Base-by-base conservation (phyloP, 768 basidiomycete genomes). In the Lactarius akahatsu region DNA sequence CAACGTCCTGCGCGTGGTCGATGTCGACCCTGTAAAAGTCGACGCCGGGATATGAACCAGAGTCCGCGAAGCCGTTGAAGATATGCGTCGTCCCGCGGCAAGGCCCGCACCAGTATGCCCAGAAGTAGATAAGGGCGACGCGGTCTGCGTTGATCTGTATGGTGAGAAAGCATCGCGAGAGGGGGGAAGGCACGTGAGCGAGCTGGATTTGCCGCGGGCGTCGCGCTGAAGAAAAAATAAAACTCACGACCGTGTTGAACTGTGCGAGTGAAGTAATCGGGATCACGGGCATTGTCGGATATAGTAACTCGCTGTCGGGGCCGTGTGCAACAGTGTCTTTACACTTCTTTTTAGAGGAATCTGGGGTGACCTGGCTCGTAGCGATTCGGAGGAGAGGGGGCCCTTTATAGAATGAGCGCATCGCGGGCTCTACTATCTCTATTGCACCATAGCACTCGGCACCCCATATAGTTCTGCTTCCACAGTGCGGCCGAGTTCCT, bases 31-130 rank as follows among this genome's bases (percentile, higher is more conserved):
- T 63, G 57, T 67, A 67, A 38, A 67, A 67, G 52, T 67, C 66
- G 57, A 67, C 52, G 41, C 66, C 62, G 2, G 41, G 28, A 23
- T 57, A 43, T 50, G 66, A 67, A 32, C 61, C 66, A 11, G 66
- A 63, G 57, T 63, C 38, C 41, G 66, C 66, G 10, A 55, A 38
- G 61, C 57, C 57, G 13, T 67, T 55, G 66, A 67, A 67, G 57
- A 67, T 67, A 23, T 38, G 61, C 34, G 66, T 63, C 61, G 63
- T 47, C 9, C 66, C 66, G 26, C 66, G 66, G 50, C 66, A 67
- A 15, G 66, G 66, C 5, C 66, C 66, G 3, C 66, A 67, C 66
- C 66, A 67, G 41, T 67, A 67, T 57, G 66, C 66, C 66, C 66
- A 67, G 32, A 67, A 67, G 20, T 67, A 67, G 23, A 67, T 59